phyloP scores from a whole-genome alignment of 1,284 basidiomycete species.

The Naganishia liquefaciens region DNA sequence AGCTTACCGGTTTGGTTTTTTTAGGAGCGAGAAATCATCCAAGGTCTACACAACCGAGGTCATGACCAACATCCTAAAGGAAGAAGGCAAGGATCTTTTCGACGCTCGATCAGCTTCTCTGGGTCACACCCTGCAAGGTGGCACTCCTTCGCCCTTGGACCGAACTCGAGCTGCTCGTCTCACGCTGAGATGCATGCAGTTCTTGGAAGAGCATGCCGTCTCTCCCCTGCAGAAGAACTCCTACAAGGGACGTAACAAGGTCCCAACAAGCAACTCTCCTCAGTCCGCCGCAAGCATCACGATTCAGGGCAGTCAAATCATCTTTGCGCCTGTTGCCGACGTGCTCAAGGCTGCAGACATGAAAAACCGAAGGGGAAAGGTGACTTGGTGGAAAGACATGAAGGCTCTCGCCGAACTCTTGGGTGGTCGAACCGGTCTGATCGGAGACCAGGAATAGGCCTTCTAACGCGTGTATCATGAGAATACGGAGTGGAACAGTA shows the following conservation, averaged over 20 bases:
- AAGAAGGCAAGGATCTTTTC: constrained; percentile 88
- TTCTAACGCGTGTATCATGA: background rate
- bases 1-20: constrained; percentile 7
- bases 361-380: constrained; percentile 79
- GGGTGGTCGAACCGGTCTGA: constrained; percentile 48
- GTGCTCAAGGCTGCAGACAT: constrained; percentile 86
- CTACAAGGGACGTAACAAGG: constrained; percentile 54
- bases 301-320: constrained; percentile 75
- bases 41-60: constrained; percentile 87
- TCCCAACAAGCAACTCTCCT: constrained; percentile 56
- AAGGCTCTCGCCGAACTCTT: constrained; percentile 73
- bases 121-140: constrained; percentile 95
- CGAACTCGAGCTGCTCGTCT: constrained; percentile 86
- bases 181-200: constrained; percentile 87
- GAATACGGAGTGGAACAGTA: background rate
- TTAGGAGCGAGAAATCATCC: constrained; percentile 82
- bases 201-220: constrained; percentile 78
- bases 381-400: constrained; percentile 75
- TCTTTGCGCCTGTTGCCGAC: constrained; percentile 79
- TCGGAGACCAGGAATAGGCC: constrained; percentile 7
- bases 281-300: constrained; percentile 88
- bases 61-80: constrained; percentile 89
- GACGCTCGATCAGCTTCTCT: constrained; percentile 91
- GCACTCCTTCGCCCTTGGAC: constrained; percentile 90
- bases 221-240: constrained; percentile 30